A percentile compares a stretch with the other conserved stretches of the same genome.
Evolutionary conservation across 2,329 filamentous ascomycete genomes (phyloP).

Genomic region (Ramularia collo-cygni): DNA sequence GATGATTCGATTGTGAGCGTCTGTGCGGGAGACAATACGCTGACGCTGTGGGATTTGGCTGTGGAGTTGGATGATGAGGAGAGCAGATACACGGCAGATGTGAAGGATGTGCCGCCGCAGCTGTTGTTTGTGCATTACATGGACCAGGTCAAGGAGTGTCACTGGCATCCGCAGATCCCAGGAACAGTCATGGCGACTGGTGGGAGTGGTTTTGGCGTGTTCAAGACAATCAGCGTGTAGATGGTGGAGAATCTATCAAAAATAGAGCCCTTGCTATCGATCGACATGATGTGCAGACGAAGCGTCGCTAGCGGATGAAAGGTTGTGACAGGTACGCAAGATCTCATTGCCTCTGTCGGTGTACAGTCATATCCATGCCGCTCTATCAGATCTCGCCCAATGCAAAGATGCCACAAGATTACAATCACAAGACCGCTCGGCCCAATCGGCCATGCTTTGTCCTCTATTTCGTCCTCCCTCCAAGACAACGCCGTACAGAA

Average conservation of each 20-base stretch:
- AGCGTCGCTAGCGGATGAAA: too few relatives aligned
- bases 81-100: constrained; percentile 78
- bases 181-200: constrained; percentile 86
- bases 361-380: too few relatives aligned
- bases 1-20: constrained; percentile 95
- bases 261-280: too few relatives aligned
- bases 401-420: too few relatives aligned
- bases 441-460: too few relatives aligned
- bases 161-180: constrained; percentile 96
- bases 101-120: constrained; percentile 87
- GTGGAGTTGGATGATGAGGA: constrained; percentile 97
- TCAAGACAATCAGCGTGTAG: constrained; percentile 37
- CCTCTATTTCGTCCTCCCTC: too few relatives aligned
- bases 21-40: constrained; percentile 84
- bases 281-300: too few relatives aligned
- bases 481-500: too few relatives aligned
- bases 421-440: too few relatives aligned
- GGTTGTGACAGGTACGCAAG: too few relatives aligned
- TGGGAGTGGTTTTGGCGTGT: constrained; percentile 64
- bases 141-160: constrained; percentile 87
- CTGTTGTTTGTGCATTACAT: constrained; percentile 95
- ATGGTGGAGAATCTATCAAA: background rate
- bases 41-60: constrained; percentile 93
- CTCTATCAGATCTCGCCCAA: too few relatives aligned
- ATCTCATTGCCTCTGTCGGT: too few relatives aligned